These are phyloP conservation scores for Pleurotus pulmonarius DNA, from an alignment of 768 basidiomycete genomes.

Conservation along the genomic window DNA sequence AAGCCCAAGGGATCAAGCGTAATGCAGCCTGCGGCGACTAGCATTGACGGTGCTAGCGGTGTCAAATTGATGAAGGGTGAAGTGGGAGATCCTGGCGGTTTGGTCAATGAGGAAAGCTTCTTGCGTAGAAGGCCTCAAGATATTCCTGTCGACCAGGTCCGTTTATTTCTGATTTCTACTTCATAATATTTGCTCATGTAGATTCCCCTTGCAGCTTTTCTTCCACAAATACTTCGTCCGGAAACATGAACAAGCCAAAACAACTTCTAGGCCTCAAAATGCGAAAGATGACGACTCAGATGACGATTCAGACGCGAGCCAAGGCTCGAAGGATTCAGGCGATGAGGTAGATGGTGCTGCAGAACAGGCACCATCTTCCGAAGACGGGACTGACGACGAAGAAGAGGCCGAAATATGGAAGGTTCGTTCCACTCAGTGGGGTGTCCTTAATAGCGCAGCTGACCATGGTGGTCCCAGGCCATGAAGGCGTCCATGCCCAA, in stretches of 20 bases:
- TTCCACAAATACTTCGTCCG: conserved; percentile 86
- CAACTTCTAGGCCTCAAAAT: conserved; percentile 32
- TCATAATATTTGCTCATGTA: not conserved
- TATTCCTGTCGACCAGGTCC: conserved; percentile 84
- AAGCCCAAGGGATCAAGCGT: conserved; percentile 76
- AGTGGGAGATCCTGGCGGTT: conserved; percentile 32
- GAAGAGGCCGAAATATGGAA: conserved; percentile 86
- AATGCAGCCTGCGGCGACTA: conserved; percentile 90
- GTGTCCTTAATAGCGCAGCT: too few relatives aligned
- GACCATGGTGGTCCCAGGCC: conserved; percentile 42
- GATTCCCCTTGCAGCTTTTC: conserved; percentile 54
- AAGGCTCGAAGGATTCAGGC: conserved; percentile 39
- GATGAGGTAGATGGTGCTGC: conserved; percentile 34
- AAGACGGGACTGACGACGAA: conserved; percentile 35
- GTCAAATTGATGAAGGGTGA: conserved; percentile 72
- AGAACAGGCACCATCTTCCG: conserved; percentile 23
- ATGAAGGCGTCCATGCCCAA: conserved; percentile 87
- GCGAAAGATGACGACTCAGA: conserved; percentile 28
- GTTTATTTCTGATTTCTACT: conserved; percentile 14
- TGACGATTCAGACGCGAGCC: conserved; percentile 36
- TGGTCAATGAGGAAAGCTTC: conserved; percentile 76
- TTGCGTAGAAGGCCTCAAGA: conserved; percentile 65
- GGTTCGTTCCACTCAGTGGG: conserved; percentile 37
- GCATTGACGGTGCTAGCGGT: conserved; percentile 49
- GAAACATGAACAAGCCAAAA: conserved; percentile 56